Percentiles rank a stretch among this genome's conserved stretches.
Conservation (phyloP, 495 filamentous ascomycete species). For the Lepidopterella palustris region DNA sequence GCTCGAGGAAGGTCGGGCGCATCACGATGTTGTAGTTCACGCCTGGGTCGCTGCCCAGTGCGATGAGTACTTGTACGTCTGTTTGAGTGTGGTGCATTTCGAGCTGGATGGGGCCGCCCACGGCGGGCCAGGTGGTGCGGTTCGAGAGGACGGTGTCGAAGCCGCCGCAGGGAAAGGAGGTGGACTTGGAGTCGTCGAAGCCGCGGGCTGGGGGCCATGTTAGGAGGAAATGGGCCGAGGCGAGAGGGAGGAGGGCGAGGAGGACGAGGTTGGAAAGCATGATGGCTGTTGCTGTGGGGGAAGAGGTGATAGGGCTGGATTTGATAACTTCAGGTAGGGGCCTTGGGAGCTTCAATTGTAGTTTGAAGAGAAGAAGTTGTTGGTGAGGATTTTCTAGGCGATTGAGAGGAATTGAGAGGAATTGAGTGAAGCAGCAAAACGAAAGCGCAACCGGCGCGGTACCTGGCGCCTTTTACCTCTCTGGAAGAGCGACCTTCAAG, state of each 20-base stretch:
- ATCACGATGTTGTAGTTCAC: conserved; percentile 52
- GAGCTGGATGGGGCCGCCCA: conserved; percentile 46
- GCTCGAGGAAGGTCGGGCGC: conserved; percentile 42
- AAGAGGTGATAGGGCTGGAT: background rate
- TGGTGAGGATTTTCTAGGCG: background rate
- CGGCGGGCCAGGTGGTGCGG: conserved; percentile 47
- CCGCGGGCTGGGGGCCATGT: conserved; percentile 51
- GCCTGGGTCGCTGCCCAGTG: conserved; percentile 47
- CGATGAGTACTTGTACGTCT: conserved; percentile 51
- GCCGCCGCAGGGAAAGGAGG: conserved; percentile 54
- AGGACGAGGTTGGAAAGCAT: conserved; percentile 23
- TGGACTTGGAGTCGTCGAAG: conserved; percentile 45
- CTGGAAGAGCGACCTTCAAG: background rate
- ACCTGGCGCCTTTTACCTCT: background rate
- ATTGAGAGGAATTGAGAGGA: background rate
- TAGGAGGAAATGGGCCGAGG: conserved; percentile 56
- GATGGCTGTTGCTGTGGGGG: conserved; percentile 1
- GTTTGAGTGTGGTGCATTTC: conserved; percentile 51
- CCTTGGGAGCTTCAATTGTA: background rate
- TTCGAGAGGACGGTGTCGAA: conserved; percentile 42
- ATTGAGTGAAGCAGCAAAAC: background rate
- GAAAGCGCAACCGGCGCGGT: background rate
- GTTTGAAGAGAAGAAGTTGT: background rate
- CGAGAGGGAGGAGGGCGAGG: conserved; percentile 34
- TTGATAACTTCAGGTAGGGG: background rate